These are phyloP conservation scores for Sugiyamaella xylanicola DNA, from an alignment of 1,139 yeast genomes.

Conservation along the genomic window DNA sequence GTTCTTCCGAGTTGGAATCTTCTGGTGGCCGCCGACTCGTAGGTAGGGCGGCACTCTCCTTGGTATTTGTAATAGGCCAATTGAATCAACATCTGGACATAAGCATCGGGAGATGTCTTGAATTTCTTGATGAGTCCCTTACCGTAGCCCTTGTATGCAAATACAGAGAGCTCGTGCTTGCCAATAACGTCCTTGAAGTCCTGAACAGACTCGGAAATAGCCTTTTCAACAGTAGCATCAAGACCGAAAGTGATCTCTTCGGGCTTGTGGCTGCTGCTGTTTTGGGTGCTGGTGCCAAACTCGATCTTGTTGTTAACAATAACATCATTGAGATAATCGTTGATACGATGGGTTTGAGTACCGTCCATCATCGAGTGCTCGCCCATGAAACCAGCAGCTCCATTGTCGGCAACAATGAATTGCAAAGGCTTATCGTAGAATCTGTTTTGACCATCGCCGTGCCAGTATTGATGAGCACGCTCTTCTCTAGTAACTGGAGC, in stretches of 20 bases:
- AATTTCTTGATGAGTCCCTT: slow-evolving; percentile 73
- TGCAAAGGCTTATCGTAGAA: slow-evolving; percentile 92
- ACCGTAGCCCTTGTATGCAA: slow-evolving; percentile 47
- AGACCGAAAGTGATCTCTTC: slow-evolving; percentile 48
- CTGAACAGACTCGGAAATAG: slow-evolving; percentile 58
- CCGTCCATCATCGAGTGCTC: slow-evolving; percentile 99
- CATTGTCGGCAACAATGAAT: slow-evolving; percentile 78
- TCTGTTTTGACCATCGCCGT: slow-evolving; percentile 89
- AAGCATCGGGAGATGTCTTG: slow-evolving; percentile 79
- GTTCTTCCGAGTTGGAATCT: slow-evolving; percentile 89
- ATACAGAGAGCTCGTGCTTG: slow-evolving; percentile 48
- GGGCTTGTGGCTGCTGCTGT: slow-evolving; percentile 41
- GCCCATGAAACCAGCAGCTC: slow-evolving; percentile 89
- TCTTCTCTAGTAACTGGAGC: slow-evolving; percentile 80
- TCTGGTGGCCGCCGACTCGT: slow-evolving; percentile 95
- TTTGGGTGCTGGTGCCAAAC: slow-evolving; percentile 38
- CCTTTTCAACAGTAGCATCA: slow-evolving; percentile 52
- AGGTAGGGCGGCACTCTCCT: slow-evolving; percentile 85
- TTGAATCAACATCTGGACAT: slow-evolving; percentile 76
- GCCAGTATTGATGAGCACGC: slow-evolving; percentile 88
- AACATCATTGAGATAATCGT: slow-evolving; percentile 69
- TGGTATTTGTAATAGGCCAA: slow-evolving; percentile 80
- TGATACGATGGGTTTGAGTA: slow-evolving; percentile 88
- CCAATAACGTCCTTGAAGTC: slow-evolving; percentile 53
- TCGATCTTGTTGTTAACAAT: slow-evolving; percentile 52